Base-by-base conservation (phyloP, 139 green algal species). In the Chlamydomonas sphaeroides region DNA sequence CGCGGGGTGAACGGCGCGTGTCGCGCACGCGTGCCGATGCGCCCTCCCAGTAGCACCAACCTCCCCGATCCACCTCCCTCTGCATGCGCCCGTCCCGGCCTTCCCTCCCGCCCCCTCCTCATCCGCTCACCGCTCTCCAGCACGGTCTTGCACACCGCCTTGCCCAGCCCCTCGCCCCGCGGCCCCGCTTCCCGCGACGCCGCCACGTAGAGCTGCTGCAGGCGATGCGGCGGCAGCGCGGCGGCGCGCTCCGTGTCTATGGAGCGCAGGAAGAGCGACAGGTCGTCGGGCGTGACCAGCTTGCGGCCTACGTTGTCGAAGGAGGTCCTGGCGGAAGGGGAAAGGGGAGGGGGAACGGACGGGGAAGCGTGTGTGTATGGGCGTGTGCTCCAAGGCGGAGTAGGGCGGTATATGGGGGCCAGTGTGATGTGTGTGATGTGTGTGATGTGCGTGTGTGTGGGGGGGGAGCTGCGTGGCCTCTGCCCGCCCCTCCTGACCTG, bases 261-360 rank as follows among this genome's bases (percentile, higher is more conserved):
- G 32, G 65, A 45, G 30, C 76, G 63, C 33, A 83, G 76, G 62
- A 83, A 83, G 3, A 73, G 3, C 30, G 32, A 5, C 32, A 83
- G 42, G 62, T 83, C 76, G 62, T 83, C 76, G 28, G 63, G 76
- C 4, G 76, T 83, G 42, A 83, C 42, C 45, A 74, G 65, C 28
- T 69, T 80, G 73, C 56, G 48, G 23, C 62, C 62, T 28, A 59
- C 48, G 42, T 49, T 73, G 14, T 83, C 76, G 45, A 70, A 83
- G 28, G 30, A 38, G 42, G 62, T 14, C 70, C 70, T 78, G 68
- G 14, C 26, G 23, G 38, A 7, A 18, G 21, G 65, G 23, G 38
- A 7, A 18, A 14, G 65, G 25, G 36, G 36, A 4, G 45, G 45
- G 35, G 17, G 35, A 30, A 30, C 7, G 35, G 17, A 45, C 10